These are phyloP conservation scores for Gnomoniopsis sp. DNA, from an alignment of 2,329 filamentous ascomycete species.

Conservation along the genomic window DNA sequence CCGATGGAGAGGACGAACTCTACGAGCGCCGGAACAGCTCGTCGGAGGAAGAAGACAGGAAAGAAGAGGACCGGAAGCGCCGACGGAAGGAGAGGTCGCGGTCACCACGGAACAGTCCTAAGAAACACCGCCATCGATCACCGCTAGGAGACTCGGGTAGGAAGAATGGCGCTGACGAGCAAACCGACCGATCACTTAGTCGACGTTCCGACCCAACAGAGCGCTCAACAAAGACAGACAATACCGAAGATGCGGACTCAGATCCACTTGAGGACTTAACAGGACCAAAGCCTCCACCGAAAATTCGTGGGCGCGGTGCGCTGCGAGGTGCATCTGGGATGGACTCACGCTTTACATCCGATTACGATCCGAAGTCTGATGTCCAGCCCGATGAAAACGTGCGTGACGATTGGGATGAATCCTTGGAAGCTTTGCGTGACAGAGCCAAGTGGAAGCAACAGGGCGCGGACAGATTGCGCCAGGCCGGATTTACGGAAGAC, in stretches of 20 bases:
- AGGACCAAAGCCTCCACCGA: slow-evolving; percentile 63
- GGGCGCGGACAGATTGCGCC: slow-evolving; percentile 71
- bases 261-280: slow-evolving; percentile 75
- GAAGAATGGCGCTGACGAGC: background rate
- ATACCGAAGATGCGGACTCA: slow-evolving; percentile 44
- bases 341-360: slow-evolving; percentile 73
- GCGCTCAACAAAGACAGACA: slow-evolving; percentile 1
- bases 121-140: slow-evolving; percentile 14
- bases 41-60: slow-evolving; percentile 22
- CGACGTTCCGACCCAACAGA: background rate
- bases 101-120: slow-evolving; percentile 14
- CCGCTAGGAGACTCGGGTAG: background rate
- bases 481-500: slow-evolving; percentile 74
- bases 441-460: slow-evolving; percentile 73
- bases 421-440: slow-evolving; percentile 74
- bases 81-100: slow-evolving; percentile 11
- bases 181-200: background rate
- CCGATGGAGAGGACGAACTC: background rate
- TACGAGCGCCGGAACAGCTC: slow-evolving; percentile 21
- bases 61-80: slow-evolving; percentile 13
- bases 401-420: slow-evolving; percentile 73
- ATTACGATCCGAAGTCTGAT: slow-evolving; percentile 57
- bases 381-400: slow-evolving; percentile 46
- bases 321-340: slow-evolving; percentile 62
- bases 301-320: slow-evolving; percentile 68